Evolutionary conservation across 306 rosid species (phyloP), one percentile per base, ranked within the genome.

Genomic region (Vigna mungo): DNA sequence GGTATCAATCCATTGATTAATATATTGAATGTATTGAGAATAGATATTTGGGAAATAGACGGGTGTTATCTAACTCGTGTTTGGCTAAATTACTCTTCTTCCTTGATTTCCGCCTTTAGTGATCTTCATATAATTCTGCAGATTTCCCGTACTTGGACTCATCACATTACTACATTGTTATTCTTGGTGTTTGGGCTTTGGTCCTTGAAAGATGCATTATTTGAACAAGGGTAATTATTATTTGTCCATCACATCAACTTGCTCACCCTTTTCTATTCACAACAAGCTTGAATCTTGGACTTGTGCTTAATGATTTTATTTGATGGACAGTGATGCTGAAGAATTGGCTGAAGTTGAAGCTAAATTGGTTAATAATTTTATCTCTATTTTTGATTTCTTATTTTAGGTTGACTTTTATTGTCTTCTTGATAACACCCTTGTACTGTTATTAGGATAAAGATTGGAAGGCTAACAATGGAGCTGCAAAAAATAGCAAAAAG

Each of bases 301-400:
- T 59, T 48, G 65, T 63, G 48, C 20, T 52, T 75, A 21, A 79
- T 81, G 54, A 47, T 81, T 84, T 90, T 69, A 44, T 76, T 67
- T n/a, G 6, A 77, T 67, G 53, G 17, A 72, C 89, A 95, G 97
- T 85, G 98, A 90, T 27, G 47, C 85, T 4, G 97, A 90, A 79
- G 97, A 95, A 70, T 81, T 95, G 70, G 97, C 97, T 77, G 98
- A 95, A 90, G 98, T 90, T 67, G 97, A 95, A 90, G 97, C 91
- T 41, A 27, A 92, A 85, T 74, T 92, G 97, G 98, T 92, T 76
- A 53, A 86, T 71, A 65, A 9, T 80, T 80, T 65, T 51, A 3
- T 17, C 21, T 49, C 16, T 69, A 65, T 82, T 68, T 63, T 68
- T 58, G 44, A 20, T 53, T 25, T 23, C 58, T 71, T 77, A 47